Evolutionary conservation across 139 green algal species (phyloP).

Genomic region (Asterochloris sp.): DNA sequence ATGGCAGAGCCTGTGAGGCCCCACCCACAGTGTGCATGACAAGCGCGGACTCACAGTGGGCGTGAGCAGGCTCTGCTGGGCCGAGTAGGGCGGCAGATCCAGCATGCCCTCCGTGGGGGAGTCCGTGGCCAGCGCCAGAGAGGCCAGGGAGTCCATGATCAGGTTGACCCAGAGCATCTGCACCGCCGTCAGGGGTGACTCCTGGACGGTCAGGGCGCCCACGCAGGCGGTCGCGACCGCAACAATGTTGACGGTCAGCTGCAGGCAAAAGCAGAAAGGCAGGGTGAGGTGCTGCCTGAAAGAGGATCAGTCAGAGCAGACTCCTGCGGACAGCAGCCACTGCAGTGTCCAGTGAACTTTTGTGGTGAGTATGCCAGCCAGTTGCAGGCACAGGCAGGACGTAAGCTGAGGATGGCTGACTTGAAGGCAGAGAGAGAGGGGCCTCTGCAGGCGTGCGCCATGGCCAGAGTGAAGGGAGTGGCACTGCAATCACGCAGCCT

Average conservation of each 20-base stretch:
- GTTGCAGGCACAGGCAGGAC: neutral
- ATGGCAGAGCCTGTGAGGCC: too few relatives aligned
- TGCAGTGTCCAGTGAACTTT: too few relatives aligned
- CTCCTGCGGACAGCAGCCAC: neutral
- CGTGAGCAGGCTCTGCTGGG: conserved; percentile 16
- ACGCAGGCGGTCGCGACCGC: conserved; percentile 60
- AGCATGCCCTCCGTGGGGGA: conserved; percentile 62
- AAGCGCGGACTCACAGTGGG: conserved; percentile 11
- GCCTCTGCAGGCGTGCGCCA: too few relatives aligned
- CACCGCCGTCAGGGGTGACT: conserved; percentile 67
- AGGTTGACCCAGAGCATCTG: conserved; percentile 91
- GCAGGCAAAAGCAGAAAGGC: conserved; percentile 11
- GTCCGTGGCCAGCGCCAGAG: conserved; percentile 78
- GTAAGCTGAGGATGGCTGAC: too few relatives aligned
- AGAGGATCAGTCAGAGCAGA: neutral
- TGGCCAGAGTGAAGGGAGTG: too few relatives aligned
- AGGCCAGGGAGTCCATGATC: conserved; percentile 87
- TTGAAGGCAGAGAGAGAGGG: too few relatives aligned
- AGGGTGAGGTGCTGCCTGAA: neutral
- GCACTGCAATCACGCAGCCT: too few relatives aligned
- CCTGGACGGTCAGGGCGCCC: conserved; percentile 54
- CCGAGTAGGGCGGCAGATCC: conserved; percentile 53
- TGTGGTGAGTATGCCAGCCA: too few relatives aligned
- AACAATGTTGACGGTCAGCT: conserved; percentile 76
- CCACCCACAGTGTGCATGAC: too few relatives aligned